A percentile compares a stretch with the other conserved stretches of the same genome.
phyloP scores from a whole-genome alignment of 2,329 filamentous ascomycete species.

The Aspergillus felis region DNA sequence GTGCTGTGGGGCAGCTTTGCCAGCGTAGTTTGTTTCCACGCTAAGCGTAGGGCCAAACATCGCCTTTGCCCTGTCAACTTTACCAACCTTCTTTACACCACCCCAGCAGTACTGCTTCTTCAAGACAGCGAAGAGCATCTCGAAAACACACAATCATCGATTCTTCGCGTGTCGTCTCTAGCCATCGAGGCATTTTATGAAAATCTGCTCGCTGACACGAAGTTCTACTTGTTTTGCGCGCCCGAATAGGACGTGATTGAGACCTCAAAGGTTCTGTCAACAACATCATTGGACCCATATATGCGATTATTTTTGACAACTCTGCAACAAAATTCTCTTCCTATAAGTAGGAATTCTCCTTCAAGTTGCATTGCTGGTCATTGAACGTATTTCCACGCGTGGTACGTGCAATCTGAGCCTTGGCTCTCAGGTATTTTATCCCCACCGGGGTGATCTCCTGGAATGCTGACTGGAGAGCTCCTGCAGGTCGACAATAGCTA shows the following conservation, averaged over 20 bases:
- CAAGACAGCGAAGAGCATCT: constrained; percentile 5
- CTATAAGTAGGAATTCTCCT: constrained; percentile 12
- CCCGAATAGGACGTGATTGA: constrained; percentile 17
- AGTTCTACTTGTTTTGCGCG: constrained; percentile 6
- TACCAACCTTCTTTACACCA: constrained; percentile 25
- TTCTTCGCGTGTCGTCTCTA: constrained; percentile 18
- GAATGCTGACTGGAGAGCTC: constrained; percentile 34
- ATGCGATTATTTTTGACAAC: constrained; percentile 16
- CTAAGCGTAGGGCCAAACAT: constrained; percentile 43
- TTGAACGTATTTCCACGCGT: constrained; percentile 32
- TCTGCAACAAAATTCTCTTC: constrained; percentile 14
- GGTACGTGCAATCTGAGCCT: constrained; percentile 30
- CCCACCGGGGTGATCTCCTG: constrained; percentile 27
- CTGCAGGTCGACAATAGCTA: constrained; percentile 26
- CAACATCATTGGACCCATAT: constrained; percentile 29
- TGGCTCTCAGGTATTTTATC: constrained; percentile 30
- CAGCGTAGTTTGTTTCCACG: constrained; percentile 33
- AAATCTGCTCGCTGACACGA: not conserved
- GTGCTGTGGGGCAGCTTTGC: constrained; percentile 36
- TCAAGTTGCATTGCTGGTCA: constrained; percentile 18
- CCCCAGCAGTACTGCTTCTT: constrained; percentile 15
- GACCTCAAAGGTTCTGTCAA: constrained; percentile 23
- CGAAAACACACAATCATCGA: constrained; percentile 11
- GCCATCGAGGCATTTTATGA: not conserved
- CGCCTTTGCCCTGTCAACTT: constrained; percentile 35